A percentile compares a stretch with the other conserved stretches of the same genome.
These are phyloP conservation scores for Podila minutissima DNA, from an alignment of 192 early-diverging fungal genomes.

Conservation along the genomic window DNA sequence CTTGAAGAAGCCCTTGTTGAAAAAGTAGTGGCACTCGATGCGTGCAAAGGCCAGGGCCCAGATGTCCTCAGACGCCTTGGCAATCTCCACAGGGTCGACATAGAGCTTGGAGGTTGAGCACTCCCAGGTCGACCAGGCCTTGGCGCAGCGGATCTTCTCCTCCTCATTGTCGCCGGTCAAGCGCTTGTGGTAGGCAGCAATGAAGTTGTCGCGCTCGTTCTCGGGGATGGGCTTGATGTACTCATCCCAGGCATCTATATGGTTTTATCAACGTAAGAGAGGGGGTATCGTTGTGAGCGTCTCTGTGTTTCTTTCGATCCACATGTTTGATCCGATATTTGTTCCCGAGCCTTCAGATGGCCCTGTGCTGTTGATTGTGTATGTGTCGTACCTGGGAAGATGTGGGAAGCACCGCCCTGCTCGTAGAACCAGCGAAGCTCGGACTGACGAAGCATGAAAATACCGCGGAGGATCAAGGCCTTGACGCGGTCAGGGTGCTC, in stretches of 20 bases:
- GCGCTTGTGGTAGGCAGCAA: conserved; percentile 73
- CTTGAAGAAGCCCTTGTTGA: conserved; percentile 79
- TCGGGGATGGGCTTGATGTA: conserved; percentile 70
- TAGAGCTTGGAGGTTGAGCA: conserved; percentile 63
- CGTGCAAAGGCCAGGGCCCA: conserved; percentile 76
- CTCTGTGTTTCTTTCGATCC: no score
- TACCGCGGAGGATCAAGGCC: conserved; percentile 74
- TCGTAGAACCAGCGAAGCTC: conserved; percentile 77
- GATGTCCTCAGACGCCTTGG: conserved; percentile 65
- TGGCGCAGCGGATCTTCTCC: conserved; percentile 61
- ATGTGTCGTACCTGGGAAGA: conserved; percentile 63
- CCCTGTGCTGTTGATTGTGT: background rate
- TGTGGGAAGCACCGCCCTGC: conserved; percentile 67
- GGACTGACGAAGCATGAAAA: conserved; percentile 64
- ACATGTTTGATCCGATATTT: no score
- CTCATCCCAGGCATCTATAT: conserved; percentile 62
- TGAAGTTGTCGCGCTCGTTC: conserved; percentile 67
- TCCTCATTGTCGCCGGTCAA: conserved; percentile 63
- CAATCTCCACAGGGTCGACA: conserved; percentile 61
- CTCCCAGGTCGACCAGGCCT: conserved; percentile 65
- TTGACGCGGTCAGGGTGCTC: conserved; percentile 69
- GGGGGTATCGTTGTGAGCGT: background rate
- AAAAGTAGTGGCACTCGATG: conserved; percentile 75
- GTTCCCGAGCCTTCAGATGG: conserved; percentile 6
- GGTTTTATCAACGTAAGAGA: background rate